Percentiles rank a stretch among this genome's conserved stretches.
Evolutionary conservation across 176 grass and related monocot genomes (phyloP).

Genomic region (Eleusine indica): DNA sequence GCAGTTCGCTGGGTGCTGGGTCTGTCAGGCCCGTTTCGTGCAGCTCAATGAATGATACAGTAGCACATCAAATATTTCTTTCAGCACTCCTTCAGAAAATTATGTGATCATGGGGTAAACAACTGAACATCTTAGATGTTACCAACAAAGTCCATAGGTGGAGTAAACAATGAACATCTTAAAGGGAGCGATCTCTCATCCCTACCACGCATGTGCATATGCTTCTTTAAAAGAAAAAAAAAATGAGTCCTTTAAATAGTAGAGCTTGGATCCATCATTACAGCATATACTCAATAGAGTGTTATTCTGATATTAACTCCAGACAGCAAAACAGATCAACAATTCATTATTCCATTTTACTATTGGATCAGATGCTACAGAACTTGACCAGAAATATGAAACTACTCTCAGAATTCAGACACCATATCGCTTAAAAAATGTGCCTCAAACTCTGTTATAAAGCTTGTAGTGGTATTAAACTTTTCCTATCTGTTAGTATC

Average conservation of each 20-base stretch:
- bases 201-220: not conserved
- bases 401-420: not conserved
- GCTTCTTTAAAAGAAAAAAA: not conserved
- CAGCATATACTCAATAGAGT: not conserved
- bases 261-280: not conserved
- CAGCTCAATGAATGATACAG: conserved; percentile 4
- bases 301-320: not conserved
- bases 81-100: not conserved
- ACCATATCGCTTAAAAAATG: not conserved
- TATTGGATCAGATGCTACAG: not conserved
- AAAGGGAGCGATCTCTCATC: not conserved
- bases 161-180: not conserved
- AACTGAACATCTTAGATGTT: not conserved
- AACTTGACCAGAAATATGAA: not conserved
- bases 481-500: not conserved
- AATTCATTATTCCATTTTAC: not conserved
- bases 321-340: not conserved
- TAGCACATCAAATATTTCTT: not conserved
- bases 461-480: not conserved
- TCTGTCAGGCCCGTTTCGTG: not conserved
- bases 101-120: not conserved
- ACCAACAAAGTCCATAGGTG: not conserved
- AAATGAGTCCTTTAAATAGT: not conserved
- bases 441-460: not conserved
- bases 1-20: not conserved